A percentile compares a stretch with the other conserved stretches of the same genome.
Evolutionary conservation across 2,329 filamentous ascomycete genomes (phyloP).

Genomic region (Cladobotryum protrusum): DNA sequence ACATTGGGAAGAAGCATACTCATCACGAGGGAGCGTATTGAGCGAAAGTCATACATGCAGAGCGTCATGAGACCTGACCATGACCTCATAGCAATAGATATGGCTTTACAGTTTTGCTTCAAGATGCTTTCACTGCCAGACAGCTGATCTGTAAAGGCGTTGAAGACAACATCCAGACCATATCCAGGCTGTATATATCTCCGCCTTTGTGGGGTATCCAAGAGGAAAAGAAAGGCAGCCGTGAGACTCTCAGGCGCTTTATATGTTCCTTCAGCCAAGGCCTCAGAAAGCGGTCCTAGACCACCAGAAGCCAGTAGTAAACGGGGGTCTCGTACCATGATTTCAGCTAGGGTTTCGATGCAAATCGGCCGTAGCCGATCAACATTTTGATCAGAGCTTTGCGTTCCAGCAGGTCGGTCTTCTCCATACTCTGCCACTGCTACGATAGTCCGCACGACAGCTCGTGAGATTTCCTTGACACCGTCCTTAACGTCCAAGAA

Average conservation of each 20-base stretch:
- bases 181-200: conserved; percentile 81
- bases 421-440: conserved; percentile 85
- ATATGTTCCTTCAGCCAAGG: conserved; percentile 83
- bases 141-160: conserved; percentile 81
- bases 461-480: conserved; percentile 76
- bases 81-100: conserved; percentile 81
- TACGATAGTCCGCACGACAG: conserved; percentile 82
- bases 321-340: conserved; percentile 78
- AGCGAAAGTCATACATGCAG: conserved; percentile 80
- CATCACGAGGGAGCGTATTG: conserved; percentile 71
- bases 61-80: conserved; percentile 90
- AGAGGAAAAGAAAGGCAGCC: conserved; percentile 78
- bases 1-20: conserved; percentile 54
- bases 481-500: conserved; percentile 96
- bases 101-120: conserved; percentile 86
- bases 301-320: conserved; percentile 79
- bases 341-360: conserved; percentile 86
- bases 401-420: conserved; percentile 76
- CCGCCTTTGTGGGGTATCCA: conserved; percentile 76
- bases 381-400: conserved; percentile 60
- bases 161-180: conserved; percentile 83
- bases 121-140: conserved; percentile 55
- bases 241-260: conserved; percentile 87
- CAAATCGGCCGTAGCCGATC: conserved; percentile 86
- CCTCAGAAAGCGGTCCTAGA: conserved; percentile 81